Percentiles rank a stretch among this genome's conserved stretches.
Conservation (phyloP, 2,329 filamentous ascomycete genomes). For the Mycogone perniciosa region DNA sequence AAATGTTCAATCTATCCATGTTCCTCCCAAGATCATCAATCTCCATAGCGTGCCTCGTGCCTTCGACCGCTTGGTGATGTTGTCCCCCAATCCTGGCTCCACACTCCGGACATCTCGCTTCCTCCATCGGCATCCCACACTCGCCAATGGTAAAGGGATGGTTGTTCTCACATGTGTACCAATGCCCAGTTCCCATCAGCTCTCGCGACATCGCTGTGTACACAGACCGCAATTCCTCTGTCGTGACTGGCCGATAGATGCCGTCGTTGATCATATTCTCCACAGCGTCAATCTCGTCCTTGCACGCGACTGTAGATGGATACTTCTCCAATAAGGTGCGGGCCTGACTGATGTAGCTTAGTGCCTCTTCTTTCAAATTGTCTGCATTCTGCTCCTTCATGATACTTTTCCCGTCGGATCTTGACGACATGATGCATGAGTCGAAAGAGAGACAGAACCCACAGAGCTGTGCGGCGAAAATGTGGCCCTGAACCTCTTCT, state of each 20-base stretch:
- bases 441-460: constrained; percentile 25
- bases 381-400: constrained; percentile 11
- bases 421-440: constrained; percentile 2
- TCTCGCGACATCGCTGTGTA: constrained; percentile 42
- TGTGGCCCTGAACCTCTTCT: constrained; percentile 43
- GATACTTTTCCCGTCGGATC: not conserved
- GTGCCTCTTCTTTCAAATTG: constrained; percentile 9
- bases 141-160: constrained; percentile 55
- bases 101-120: constrained; percentile 56
- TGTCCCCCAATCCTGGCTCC: constrained; percentile 49
- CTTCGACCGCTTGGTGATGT: constrained; percentile 42
- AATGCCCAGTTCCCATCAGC: constrained; percentile 28
- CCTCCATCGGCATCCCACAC: constrained; percentile 60
- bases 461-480: constrained; percentile 44
- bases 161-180: constrained; percentile 27
- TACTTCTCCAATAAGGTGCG: not conserved
- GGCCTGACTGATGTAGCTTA: not conserved
- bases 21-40: constrained; percentile 12
- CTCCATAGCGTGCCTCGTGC: constrained; percentile 41
- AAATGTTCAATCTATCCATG: not conserved
- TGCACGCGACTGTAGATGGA: constrained; percentile 1
- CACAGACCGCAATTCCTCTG: constrained; percentile 37
- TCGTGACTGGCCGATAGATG: constrained; percentile 35
- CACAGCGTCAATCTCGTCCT: constrained; percentile 1
- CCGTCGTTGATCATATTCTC: constrained; percentile 20